Conservation (phyloP, 768 basidiomycete genomes). For the Rhodotorula toruloides region DNA sequence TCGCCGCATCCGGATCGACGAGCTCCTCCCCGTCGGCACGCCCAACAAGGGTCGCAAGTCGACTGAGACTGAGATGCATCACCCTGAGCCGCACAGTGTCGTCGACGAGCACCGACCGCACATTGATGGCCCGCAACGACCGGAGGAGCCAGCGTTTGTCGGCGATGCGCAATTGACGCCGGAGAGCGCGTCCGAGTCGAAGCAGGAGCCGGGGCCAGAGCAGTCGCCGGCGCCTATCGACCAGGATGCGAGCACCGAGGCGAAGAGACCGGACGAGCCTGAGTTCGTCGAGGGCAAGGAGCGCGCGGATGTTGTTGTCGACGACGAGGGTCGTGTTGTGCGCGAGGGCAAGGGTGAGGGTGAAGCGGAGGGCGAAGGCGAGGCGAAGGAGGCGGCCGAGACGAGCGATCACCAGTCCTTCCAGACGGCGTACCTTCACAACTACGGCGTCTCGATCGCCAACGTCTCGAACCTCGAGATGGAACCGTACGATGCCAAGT, state of each 20-base stretch:
- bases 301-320: slow-evolving; percentile 8
- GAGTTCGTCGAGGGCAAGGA: not conserved
- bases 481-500: slow-evolving; percentile 77
- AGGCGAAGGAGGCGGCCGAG: not conserved
- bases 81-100: slow-evolving; percentile 42
- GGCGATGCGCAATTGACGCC: slow-evolving; percentile 14
- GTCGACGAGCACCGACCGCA: slow-evolving; percentile 18
- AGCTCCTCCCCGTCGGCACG: slow-evolving; percentile 61
- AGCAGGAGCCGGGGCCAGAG: slow-evolving; percentile 45
- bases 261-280: slow-evolving; percentile 51
- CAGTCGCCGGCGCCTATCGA: slow-evolving; percentile 34
- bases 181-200: slow-evolving; percentile 1
- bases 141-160: slow-evolving; percentile 2
- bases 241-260: no score
- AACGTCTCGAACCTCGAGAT: slow-evolving; percentile 77
- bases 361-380: not conserved
- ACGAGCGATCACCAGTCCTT: slow-evolving; percentile 53
- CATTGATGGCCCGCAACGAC: slow-evolving; percentile 9
- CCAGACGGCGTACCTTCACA: slow-evolving; percentile 78
- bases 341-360: not conserved
- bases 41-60: not conserved
- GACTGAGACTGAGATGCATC: not conserved
- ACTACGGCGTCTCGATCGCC: slow-evolving; percentile 77
- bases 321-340: not conserved
- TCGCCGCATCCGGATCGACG: slow-evolving; percentile 78